Percentiles rank a stretch among this genome's conserved stretches.
phyloP scores from a whole-genome alignment of 345 rosid genomes.

The Ailanthus altissimus region DNA sequence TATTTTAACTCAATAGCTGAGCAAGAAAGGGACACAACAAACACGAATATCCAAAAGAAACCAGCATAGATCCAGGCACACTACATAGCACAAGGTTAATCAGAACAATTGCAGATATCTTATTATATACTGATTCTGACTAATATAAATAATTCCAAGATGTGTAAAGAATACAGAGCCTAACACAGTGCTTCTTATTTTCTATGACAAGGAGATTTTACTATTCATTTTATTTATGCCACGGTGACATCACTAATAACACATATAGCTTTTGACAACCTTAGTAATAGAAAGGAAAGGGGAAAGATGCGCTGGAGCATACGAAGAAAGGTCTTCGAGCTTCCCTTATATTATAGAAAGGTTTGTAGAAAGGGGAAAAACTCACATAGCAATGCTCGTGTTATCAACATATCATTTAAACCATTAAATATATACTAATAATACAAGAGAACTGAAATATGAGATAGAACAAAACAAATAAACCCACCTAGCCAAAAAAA shows the following conservation, averaged over 20 bases:
- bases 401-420: not conserved
- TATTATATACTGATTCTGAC: not conserved
- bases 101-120: not conserved
- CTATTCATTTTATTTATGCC: too few species aligned
- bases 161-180: not conserved
- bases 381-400: not conserved
- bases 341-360: too few species aligned
- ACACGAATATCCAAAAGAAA: not conserved
- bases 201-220: too few species aligned
- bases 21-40: not conserved
- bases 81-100: not conserved
- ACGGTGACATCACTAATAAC: too few species aligned
- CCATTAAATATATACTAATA: not conserved
- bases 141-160: not conserved
- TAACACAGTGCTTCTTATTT: not conserved
- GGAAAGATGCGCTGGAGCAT: too few species aligned
- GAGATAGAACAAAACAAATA: not conserved
- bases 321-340: too few species aligned
- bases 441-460: not conserved
- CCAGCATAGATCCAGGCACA: not conserved
- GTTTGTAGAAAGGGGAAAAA: too few species aligned
- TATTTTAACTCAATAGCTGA: not conserved
- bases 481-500: not conserved
- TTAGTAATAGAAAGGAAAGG: too few species aligned
- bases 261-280: too few species aligned